Evolutionary conservation across 495 filamentous ascomycete species (phyloP).

Genomic region (Platismatia glauca): DNA sequence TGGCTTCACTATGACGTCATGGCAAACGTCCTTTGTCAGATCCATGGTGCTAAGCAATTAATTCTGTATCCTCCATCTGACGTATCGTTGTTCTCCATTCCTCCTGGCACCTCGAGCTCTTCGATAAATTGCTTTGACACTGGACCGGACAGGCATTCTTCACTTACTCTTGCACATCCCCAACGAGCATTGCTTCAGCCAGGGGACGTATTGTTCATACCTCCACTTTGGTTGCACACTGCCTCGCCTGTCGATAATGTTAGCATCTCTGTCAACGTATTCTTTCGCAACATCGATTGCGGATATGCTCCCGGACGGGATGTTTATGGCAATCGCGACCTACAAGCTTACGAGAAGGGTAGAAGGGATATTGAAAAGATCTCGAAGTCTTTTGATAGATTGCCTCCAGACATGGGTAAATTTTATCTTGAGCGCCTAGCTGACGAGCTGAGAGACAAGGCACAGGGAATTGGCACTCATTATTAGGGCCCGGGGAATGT

Average conservation of each 20-base stretch:
- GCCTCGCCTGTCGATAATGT: slow-evolving; percentile 47
- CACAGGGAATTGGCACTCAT: slow-evolving; percentile 7
- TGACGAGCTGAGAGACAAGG: slow-evolving; percentile 50
- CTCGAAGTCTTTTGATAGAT: slow-evolving; percentile 51
- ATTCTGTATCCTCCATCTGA: slow-evolving; percentile 72
- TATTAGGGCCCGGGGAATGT: not conserved
- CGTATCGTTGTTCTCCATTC: slow-evolving; percentile 57
- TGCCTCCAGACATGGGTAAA: slow-evolving; percentile 55
- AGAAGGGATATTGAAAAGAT: slow-evolving; percentile 63
- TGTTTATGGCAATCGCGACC: slow-evolving; percentile 81
- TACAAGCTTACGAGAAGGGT: slow-evolving; percentile 75
- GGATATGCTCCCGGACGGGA: slow-evolving; percentile 70
- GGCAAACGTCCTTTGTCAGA: slow-evolving; percentile 81
- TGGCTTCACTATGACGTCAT: slow-evolving; percentile 93
- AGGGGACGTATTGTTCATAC: slow-evolving; percentile 73
- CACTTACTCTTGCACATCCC: slow-evolving; percentile 50
- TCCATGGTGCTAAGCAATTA: slow-evolving; percentile 60
- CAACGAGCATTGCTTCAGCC: slow-evolving; percentile 55
- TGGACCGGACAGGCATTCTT: slow-evolving; percentile 29
- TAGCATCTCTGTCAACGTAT: slow-evolving; percentile 76
- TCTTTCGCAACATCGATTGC: slow-evolving; percentile 62
- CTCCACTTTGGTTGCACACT: slow-evolving; percentile 78
- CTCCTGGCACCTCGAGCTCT: slow-evolving; percentile 71
- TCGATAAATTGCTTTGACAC: slow-evolving; percentile 57
- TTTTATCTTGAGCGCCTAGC: slow-evolving; percentile 73